phyloP scores from a whole-genome alignment of 176 grass and related monocot genomes.

The Avena eriantha region DNA sequence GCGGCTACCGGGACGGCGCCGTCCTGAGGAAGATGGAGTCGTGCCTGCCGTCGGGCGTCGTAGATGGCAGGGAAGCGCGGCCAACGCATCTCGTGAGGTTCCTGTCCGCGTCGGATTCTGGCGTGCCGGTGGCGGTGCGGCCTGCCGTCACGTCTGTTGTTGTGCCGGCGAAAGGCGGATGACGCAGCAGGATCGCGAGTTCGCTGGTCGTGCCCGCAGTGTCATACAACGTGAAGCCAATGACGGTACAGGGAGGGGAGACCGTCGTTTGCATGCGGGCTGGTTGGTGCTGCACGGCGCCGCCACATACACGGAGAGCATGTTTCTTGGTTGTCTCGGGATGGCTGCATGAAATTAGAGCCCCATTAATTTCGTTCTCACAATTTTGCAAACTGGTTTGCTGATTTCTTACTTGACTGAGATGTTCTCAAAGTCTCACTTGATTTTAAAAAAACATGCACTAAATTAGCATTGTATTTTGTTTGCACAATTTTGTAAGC shows the following conservation, averaged over 20 bases:
- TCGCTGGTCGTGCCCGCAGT: not conserved
- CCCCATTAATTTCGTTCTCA: not conserved
- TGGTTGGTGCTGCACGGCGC: not conserved
- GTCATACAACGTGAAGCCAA: not conserved
- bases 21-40: slow-evolving; percentile 48
- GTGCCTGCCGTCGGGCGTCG: slow-evolving; percentile 36
- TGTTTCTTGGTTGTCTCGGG: not conserved
- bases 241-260: not conserved
- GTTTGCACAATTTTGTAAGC: not conserved
- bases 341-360: not conserved
- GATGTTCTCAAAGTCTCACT: not conserved
- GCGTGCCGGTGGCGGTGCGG: not conserved
- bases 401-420: not conserved
- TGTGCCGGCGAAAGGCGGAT: not conserved
- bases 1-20: not conserved
- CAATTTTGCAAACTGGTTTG: not conserved
- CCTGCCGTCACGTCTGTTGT: slow-evolving; percentile 17
- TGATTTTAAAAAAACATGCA: no score
- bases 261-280: not conserved
- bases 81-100: slow-evolving; percentile 40
- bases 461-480: not conserved
- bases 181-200: not conserved
- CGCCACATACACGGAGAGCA: not conserved
- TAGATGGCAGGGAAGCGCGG: not conserved
- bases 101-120: slow-evolving; percentile 37